Evolutionary conservation across 768 basidiomycete species (phyloP), one percentile per base, ranked within the genome.

Genomic region (Boletus subcaerulescens): DNA sequence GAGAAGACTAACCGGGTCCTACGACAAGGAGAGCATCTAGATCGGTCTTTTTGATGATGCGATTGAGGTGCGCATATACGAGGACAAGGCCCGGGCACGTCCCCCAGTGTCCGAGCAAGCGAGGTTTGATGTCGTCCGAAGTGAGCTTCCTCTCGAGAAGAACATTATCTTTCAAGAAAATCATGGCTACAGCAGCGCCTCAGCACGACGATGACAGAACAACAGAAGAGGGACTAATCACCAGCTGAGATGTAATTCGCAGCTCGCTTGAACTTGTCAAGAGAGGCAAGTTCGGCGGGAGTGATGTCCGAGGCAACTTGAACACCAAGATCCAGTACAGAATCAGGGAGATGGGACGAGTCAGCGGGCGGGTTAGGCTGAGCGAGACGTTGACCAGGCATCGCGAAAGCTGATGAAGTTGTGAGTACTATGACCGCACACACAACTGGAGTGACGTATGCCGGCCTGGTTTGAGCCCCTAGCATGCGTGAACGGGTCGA

Each of bases 41-140:
- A 58, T 75, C 77, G 11, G 79, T 80, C 60, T 83, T 85, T 50
- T 77, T 76, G 56, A 88, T 80, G 53, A 88, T 71, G 51, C 81
- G 72, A 65, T 82, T 89, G 42, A 88, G 72, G 61, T 93, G 90
- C 0, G 89, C 88, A 61, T 85, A 85, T 29, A 80, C 79, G 58
- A 93, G 78, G 56, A 78, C 72, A 10, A 93, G 80, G 20, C 91
- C 92, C 0, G 89, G 89, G 61, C 89, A 90, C 26, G 88, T 89
- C 26, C 89, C 89, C 87, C 88, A 91, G 64, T 91, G 90, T 0
- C 91, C 91, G 8, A 93, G 79, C 24, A 93, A 79, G 63, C 90
- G 83, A 40, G 78, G 76, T 72, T 95, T 94, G 74, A 96, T 86
- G 67, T 93, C 80, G 43, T 87, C 83, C 29, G 78, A 73, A 18